Base-by-base conservation (phyloP, 2,329 filamentous ascomycete genomes). In the Leptographium flavum region DNA sequence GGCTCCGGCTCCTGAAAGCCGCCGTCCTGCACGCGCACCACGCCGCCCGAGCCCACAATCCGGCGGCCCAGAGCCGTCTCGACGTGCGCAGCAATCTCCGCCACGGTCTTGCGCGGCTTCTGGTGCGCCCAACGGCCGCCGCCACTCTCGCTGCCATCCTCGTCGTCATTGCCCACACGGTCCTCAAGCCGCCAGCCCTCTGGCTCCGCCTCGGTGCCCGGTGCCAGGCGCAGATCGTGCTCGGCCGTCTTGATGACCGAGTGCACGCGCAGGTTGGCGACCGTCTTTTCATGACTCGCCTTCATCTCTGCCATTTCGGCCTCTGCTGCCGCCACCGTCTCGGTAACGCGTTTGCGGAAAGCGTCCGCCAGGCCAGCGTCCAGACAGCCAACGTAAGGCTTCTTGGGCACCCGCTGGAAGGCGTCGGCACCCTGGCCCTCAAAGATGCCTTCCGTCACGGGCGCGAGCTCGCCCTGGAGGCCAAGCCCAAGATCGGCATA, bases 401-500 rank as follows among this genome's bases (percentile, higher is more conserved):
- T 71, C 42, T 79, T 74, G 0, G 66, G 63, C 4, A 62, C 55
- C 23, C 68, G 60, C 21, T 62, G 65, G 17, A 61, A 56, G 0
- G 65, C 66, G 47, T 76, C 69, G n/a, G 59, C 63, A 2, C 66
- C 67, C 50, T 76, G 73, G 1, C 74, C 69, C 46, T 92, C 79
- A 46, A 95, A 87, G 46, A 95, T 85, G 5, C 85, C 87, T 31
- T 85, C 80, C 0, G 92, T 96, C 45, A 96, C 66, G 0, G 75
- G 71, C 22, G 84, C 79, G 19, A 98, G 70, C 60, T 88, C 83
- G 32, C 92, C 92, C 61, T 81, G 84, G 42, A 83, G 73, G 4
- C 92, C 92, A 10, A 96, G 68, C 1, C 87, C 87, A 30, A 96
- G 74, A 58, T 94, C 88, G 3, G 87, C 78, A 1, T 90, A 87